phyloP scores from a whole-genome alignment of 108 stramenopile genomes.

The Fragilariopsis cylindrus region DNA sequence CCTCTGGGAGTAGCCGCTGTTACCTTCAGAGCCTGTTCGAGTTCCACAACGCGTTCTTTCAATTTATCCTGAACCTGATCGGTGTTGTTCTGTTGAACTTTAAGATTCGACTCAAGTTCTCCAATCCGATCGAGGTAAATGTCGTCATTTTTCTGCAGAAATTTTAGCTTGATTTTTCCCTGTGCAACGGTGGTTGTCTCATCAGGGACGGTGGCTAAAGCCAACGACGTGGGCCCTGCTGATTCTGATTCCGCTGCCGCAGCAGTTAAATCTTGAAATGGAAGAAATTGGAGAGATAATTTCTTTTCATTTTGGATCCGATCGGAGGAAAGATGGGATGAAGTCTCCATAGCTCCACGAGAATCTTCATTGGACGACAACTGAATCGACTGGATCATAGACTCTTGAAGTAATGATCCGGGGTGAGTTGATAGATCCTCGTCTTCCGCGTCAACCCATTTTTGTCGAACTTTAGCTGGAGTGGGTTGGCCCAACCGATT shows the following conservation, averaged over 20 bases:
- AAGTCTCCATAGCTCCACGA: background rate
- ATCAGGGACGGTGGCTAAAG: too few species aligned
- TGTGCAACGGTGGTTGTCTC: background rate
- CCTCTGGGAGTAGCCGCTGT: conserved; percentile 37
- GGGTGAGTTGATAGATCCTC: conserved; percentile 10
- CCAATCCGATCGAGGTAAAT: conserved; percentile 16
- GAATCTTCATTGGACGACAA: background rate
- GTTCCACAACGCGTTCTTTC: conserved; percentile 26
- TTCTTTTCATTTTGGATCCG: background rate
- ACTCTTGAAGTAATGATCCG: conserved; percentile 28
- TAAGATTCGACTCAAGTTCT: conserved; percentile 26
- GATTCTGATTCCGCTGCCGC: background rate
- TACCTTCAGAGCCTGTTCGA: conserved; percentile 29
- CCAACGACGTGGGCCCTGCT: background rate
- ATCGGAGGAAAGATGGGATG: background rate
- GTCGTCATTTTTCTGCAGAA: background rate
- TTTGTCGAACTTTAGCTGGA: conserved; percentile 19
- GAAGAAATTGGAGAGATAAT: background rate
- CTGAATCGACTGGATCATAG: conserved; percentile 22
- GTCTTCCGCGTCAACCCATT: conserved; percentile 23
- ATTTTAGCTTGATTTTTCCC: background rate
- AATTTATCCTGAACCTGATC: conserved; percentile 23
- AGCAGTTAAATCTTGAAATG: background rate
- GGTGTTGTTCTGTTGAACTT: conserved; percentile 24
- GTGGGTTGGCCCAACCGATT: conserved; percentile 14